Base-by-base conservation (phyloP, 2,329 filamentous ascomycete species). In the Xylariaceae sp. region DNA sequence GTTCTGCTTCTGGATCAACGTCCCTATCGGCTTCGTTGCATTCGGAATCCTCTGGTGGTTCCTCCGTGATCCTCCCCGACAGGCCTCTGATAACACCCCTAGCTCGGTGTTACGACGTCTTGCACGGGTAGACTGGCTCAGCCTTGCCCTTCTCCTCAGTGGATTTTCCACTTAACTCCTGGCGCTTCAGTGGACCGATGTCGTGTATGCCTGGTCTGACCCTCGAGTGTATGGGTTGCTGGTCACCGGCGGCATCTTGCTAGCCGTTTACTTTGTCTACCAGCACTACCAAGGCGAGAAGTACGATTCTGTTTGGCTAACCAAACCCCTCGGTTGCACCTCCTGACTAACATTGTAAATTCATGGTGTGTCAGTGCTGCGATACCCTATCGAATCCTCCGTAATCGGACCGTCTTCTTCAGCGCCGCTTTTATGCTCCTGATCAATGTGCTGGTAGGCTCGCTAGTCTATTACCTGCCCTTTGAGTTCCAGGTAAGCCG, bases 1-100 rank as follows among this genome's bases (percentile, higher is more conserved):
- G 16, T 44, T 28, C 19, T 41, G 38, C 15, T 44, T 44, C 18
- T 44, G 38, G 38, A 44, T 44, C 7, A 41, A 41, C 16, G 18
- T 41, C 8, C 39, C 33, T 6, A n/a, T 36, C 3, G 33, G 34
- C 18, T 21, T n/a, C 2, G 32, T 15, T 6, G 38, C 38, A 8
- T 40, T 40, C 15, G 27, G 35, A 2, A 27, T n/a, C n/a, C n/a
- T n/a, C n/a, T n/a, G n/a, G n/a, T n/a, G n/a, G n/a, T n/a, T n/a
- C n/a, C n/a, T n/a, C 33, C 7, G 33, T 41, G 3, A 15, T 32
- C 13, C 19, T 36, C 11, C 19, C 29, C 15, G 32, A 37, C 11
- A 36, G 30, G 9, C 4, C 28, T 13, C 34, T 34, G 14, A 40
- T 18, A 8, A 29, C 31, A 12, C 9, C 32, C 26, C 5, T 35